Evolutionary conservation across 2,329 filamentous ascomycete species (phyloP).

Genomic region (Colletotrichum sidae): DNA sequence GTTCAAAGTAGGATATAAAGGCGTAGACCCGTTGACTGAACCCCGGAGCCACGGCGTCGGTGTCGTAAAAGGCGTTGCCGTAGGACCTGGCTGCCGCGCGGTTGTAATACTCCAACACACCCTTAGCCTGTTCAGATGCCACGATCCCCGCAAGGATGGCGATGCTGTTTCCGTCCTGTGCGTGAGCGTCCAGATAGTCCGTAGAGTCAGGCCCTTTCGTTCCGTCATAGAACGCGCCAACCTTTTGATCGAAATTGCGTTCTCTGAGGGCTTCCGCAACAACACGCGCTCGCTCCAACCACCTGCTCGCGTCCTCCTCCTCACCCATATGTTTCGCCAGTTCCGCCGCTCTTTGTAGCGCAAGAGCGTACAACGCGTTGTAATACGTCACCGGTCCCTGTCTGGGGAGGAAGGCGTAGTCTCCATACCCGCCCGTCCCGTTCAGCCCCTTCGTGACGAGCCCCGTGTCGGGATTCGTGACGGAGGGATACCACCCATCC

Average conservation of each 20-base stretch:
- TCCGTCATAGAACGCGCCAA: conserved; percentile 60
- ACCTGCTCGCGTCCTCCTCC: conserved; percentile 50
- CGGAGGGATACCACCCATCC: conserved; percentile 58
- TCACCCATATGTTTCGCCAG: conserved; percentile 51
- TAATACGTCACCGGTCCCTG: conserved; percentile 63
- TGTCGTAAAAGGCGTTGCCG: conserved; percentile 66
- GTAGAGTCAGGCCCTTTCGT: conserved; percentile 30
- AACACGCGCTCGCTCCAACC: conserved; percentile 50
- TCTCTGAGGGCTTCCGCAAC: conserved; percentile 50
- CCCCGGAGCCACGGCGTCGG: conserved; percentile 48
- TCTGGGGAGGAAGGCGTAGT: conserved; percentile 63
- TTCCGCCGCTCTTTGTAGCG: conserved; percentile 55
- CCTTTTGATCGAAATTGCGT: conserved; percentile 54
- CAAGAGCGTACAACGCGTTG: conserved; percentile 62
- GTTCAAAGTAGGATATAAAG: conserved; percentile 65
- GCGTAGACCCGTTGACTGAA: conserved; percentile 61
- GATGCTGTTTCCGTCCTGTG: conserved; percentile 64
- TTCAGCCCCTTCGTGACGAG: conserved; percentile 55
- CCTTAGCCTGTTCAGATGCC: conserved; percentile 45
- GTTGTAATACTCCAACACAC: conserved; percentile 54
- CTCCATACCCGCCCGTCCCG: conserved; percentile 54
- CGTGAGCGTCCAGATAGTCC: conserved; percentile 51
- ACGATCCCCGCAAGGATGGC: conserved; percentile 54
- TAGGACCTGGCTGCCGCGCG: conserved; percentile 51
- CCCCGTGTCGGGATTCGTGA: conserved; percentile 52